Evolutionary conservation across 2,329 filamentous ascomycete genomes (phyloP).

Genomic region (Cyphellophora europaea): DNA sequence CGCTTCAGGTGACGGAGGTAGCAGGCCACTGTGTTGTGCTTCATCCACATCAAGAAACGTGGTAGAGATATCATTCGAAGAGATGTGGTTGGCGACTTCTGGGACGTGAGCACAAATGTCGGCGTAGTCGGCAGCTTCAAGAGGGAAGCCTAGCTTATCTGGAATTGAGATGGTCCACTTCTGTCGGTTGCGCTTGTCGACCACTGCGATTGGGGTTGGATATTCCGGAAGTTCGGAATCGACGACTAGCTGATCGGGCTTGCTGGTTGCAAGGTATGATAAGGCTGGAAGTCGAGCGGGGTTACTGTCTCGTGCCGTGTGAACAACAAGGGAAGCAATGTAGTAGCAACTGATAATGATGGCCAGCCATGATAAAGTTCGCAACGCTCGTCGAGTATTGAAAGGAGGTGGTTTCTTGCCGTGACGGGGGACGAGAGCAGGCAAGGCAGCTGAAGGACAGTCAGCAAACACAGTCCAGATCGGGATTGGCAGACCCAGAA

Average conservation of each 20-base stretch:
- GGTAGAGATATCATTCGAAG: background rate
- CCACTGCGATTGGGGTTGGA: slow-evolving; percentile 62
- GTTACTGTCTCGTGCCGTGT: slow-evolving; percentile 18
- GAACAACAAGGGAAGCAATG: slow-evolving; percentile 21
- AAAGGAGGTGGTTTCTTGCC: slow-evolving; percentile 51
- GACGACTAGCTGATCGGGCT: slow-evolving; percentile 61
- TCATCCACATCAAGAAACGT: slow-evolving; percentile 66
- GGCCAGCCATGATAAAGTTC: slow-evolving; percentile 46
- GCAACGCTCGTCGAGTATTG: slow-evolving; percentile 49
- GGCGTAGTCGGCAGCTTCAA: slow-evolving; percentile 56
- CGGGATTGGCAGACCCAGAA: too few species aligned
- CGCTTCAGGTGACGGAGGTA: slow-evolving; percentile 33
- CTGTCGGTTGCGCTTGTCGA: slow-evolving; percentile 52
- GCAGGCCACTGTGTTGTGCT: slow-evolving; percentile 55
- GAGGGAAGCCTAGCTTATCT: slow-evolving; percentile 54
- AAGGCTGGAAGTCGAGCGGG: background rate
- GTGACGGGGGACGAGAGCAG: slow-evolving; percentile 56
- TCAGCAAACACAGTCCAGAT: too few species aligned
- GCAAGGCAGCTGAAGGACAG: slow-evolving; percentile 63
- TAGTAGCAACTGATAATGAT: slow-evolving; percentile 43
- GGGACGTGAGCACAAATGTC: slow-evolving; percentile 60
- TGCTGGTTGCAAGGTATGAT: slow-evolving; percentile 31
- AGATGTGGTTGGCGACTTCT: slow-evolving; percentile 49
- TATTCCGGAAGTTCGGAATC: slow-evolving; percentile 53
- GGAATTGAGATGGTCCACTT: slow-evolving; percentile 81